Conservation (phyloP, 1,284 basidiomycete genomes). For the Cutaneotrichosporon dermatis region DNA sequence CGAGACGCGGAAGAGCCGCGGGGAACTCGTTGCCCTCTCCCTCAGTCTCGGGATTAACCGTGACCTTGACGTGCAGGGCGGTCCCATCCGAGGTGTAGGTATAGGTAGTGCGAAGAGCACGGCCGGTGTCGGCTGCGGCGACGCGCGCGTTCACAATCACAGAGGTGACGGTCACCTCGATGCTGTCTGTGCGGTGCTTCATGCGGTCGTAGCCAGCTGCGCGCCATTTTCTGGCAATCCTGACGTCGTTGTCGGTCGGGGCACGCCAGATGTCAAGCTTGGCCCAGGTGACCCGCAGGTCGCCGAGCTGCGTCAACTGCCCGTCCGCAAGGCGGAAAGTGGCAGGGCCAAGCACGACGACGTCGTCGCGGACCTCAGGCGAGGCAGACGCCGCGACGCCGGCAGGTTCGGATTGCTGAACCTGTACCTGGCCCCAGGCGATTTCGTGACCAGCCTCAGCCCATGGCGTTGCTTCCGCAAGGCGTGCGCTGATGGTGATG, state of each 20-base stretch:
- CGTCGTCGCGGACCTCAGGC: neutral
- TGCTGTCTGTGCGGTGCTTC: constrained; percentile 15
- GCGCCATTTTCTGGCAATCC: neutral
- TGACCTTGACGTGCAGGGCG: constrained; percentile 6
- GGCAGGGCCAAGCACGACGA: constrained; percentile 15
- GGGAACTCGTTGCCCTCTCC: constrained; percentile 11
- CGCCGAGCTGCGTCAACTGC: constrained; percentile 12
- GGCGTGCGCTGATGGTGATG: constrained; percentile 9
- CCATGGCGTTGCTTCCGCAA: constrained; percentile 11
- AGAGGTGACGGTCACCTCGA: constrained; percentile 3
- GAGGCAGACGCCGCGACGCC: neutral
- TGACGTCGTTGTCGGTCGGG: constrained; percentile 23
- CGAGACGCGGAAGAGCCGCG: constrained; percentile 19
- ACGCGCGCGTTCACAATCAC: constrained; percentile 18
- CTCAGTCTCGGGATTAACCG: constrained; percentile 8
- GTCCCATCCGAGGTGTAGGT: constrained; percentile 12
- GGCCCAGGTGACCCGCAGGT: neutral
- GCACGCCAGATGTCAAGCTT: constrained; percentile 26
- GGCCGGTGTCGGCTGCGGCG: constrained; percentile 15
- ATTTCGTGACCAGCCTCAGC: constrained; percentile 22
- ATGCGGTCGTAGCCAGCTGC: constrained; percentile 22
- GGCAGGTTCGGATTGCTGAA: no score
- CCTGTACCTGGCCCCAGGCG: constrained; percentile 17
- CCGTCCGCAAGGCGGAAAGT: constrained; percentile 10
- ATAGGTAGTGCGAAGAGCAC: constrained; percentile 18